Evolutionary conservation across 768 basidiomycete genomes (phyloP), one percentile per base, ranked within the genome.

Genomic region (Russula sp.): DNA sequence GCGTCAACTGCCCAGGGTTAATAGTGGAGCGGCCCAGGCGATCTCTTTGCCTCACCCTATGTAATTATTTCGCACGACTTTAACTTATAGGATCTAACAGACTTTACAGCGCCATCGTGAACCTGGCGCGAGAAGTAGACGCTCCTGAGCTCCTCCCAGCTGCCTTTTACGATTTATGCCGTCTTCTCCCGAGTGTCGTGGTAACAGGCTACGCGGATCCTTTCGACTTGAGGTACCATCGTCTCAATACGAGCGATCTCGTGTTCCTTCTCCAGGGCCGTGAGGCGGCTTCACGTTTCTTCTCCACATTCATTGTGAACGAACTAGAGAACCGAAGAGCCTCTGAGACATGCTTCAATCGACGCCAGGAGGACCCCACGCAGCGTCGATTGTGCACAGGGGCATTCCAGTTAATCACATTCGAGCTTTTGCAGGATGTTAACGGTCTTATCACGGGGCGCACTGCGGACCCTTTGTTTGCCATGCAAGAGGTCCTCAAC

Each of bases 81-180:
- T 22, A 40, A 4, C 31, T 20, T 18, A 53, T 42, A 44, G 16
- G 47, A 32, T 37, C 50, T 51, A 34, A 55, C 16, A 48, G 16
- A 3, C 18, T 45, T 51, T 18, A 42, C 68, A 89, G 88, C 66
- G 73, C 83, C 39, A 76, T 89, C 60, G 88, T 91, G 68, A 85
- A 84, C 53, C 74, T 90, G 4, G 87, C 86, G 22, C 79, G 83
- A 61, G 80, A 81, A 59, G 79, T 80, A 32, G 73, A 81, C 47
- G 78, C 83, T 0, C 76, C 75, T 0, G 80, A 84, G 66, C 80
- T 91, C 39, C 77, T 90, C 3, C 87, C 88, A 5, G 80, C 89
- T 34, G 88, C 88, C 6, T 88, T 89, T 74, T 91, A 91, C 72
- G 89, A 91, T 71, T 80, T 91, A 47, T 89, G 86, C 22, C 86